phyloP scores from a whole-genome alignment of 257 asterid species.

The Gynochthodes officinalis region DNA sequence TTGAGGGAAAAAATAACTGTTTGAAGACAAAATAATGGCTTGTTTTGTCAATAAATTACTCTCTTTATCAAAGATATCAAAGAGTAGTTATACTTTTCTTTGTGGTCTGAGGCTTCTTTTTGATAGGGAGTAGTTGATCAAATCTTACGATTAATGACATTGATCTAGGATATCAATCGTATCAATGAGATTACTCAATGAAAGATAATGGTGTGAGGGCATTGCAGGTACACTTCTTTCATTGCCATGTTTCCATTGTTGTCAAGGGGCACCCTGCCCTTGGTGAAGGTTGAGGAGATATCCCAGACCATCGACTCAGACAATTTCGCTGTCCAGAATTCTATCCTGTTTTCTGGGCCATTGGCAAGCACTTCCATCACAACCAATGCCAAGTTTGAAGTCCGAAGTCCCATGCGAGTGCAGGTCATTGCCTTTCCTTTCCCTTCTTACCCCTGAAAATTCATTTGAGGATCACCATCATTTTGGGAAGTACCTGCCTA shows the following conservation, averaged over 20 bases:
- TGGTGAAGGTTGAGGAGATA: constrained; percentile 77
- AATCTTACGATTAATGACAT: no score
- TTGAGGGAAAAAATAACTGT: not conserved
- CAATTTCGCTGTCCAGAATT: constrained; percentile 70
- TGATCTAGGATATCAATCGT: no score
- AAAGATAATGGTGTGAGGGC: constrained; percentile 12
- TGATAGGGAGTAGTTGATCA: no score
- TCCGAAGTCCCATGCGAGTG: constrained; percentile 91
- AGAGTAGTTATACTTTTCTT: no score
- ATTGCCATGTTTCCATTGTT: constrained; percentile 68
- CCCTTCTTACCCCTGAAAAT: no score
- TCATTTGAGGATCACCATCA: no score
- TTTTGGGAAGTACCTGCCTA: not conserved
- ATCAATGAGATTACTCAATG: no score
- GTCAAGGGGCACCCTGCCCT: constrained; percentile 59
- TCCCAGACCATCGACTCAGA: constrained; percentile 78
- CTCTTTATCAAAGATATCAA: no score
- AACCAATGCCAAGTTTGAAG: constrained; percentile 86
- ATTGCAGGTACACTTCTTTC: constrained; percentile 78
- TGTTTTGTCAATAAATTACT: not conserved
- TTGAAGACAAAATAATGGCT: not conserved
- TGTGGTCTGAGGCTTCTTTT: no score
- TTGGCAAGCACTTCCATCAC: constrained; percentile 66
- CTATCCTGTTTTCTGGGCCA: constrained; percentile 72
- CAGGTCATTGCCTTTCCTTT: constrained; percentile 46